A percentile compares a stretch with the other conserved stretches of the same genome.
Evolutionary conservation across 352 stramenopile genomes (phyloP).

Genomic region (Phytopythium cucurbitacearum): DNA sequence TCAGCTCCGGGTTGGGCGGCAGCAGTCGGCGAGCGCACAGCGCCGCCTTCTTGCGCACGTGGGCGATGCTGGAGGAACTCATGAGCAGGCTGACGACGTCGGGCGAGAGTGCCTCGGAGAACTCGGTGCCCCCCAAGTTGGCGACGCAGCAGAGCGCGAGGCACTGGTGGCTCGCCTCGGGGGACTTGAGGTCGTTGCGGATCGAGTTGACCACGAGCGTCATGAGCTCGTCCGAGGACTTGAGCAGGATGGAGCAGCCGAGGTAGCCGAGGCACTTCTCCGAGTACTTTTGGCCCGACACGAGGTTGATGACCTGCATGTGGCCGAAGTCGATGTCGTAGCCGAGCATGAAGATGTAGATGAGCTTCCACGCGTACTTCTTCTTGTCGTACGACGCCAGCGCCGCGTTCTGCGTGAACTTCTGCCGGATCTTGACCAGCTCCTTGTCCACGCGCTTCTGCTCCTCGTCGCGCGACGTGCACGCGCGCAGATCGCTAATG

Average conservation of each 20-base stretch:
- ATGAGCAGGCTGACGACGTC: constrained; percentile 93
- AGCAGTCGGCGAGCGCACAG: constrained; percentile 93
- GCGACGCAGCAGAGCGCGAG: constrained; percentile 95
- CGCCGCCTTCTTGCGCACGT: constrained; percentile 97
- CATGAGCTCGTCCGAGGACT: constrained; percentile 85
- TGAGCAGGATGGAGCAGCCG: constrained; percentile 94
- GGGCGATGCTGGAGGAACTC: constrained; percentile 87
- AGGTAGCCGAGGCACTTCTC: constrained; percentile 96
- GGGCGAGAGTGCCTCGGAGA: constrained; percentile 92
- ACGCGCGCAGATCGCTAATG: constrained; percentile 72
- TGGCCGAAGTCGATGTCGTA: constrained; percentile 99
- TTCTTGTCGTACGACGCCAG: constrained; percentile 97
- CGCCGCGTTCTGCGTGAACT: constrained; percentile 88
- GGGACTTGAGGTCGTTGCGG: constrained; percentile 92
- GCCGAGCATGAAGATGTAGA: constrained; percentile 99
- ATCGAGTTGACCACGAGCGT: constrained; percentile 96
- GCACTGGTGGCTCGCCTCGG: constrained; percentile 85
- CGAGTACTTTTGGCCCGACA: constrained; percentile 91
- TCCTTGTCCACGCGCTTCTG: constrained; percentile 96
- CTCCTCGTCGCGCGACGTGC: constrained; percentile 90
- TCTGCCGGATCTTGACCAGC: constrained; percentile 96
- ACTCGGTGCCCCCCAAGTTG: constrained; percentile 93
- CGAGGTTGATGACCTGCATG: constrained; percentile 96
- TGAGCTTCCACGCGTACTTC: constrained; percentile 99
- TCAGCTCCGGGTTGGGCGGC: constrained; percentile 89